Conservation (phyloP, 2,329 filamentous ascomycete genomes). For the Waltergamsia citrina region DNA sequence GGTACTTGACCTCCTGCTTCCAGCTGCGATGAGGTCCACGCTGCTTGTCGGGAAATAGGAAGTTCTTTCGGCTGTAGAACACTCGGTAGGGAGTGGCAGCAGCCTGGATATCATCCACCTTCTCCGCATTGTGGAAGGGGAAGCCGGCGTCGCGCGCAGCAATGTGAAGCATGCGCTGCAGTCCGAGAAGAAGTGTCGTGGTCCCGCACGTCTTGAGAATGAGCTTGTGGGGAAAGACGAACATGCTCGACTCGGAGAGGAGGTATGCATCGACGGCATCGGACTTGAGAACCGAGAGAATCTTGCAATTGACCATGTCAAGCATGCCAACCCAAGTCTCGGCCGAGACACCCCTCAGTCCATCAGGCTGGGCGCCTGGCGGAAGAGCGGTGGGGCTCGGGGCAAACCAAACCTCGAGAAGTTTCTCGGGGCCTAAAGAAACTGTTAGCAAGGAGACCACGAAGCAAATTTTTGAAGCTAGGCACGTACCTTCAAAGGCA, state of each 20-base stretch:
- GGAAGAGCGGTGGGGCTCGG: slow-evolving; percentile 68
- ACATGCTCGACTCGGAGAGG: slow-evolving; percentile 98
- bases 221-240: slow-evolving; percentile 98
- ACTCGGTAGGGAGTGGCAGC: slow-evolving; percentile 88
- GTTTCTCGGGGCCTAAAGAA: slow-evolving; percentile 74
- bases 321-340: slow-evolving; percentile 95
- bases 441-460: background rate
- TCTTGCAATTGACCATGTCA: slow-evolving; percentile 96
- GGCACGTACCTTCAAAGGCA: slow-evolving; percentile 80
- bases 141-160: slow-evolving; percentile 85
- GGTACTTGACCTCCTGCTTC: slow-evolving; percentile 87
- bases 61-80: slow-evolving; percentile 99
- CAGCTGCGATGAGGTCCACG: slow-evolving; percentile 92
- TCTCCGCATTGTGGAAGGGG: slow-evolving; percentile 62
- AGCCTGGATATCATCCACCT: slow-evolving; percentile 56
- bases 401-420: slow-evolving; percentile 97
- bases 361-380: slow-evolving; percentile 58
- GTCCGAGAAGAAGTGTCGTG: slow-evolving; percentile 81
- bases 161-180: slow-evolving; percentile 87
- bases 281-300: slow-evolving; percentile 86
- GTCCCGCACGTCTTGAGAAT: slow-evolving; percentile 98
- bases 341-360: slow-evolving; percentile 75
- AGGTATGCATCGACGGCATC: slow-evolving; percentile 95
- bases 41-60: slow-evolving; percentile 90
- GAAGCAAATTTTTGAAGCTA: no score